These are phyloP conservation scores for Chimonanthus salicifolius DNA, from an alignment of 164 flowering plant genomes.

Conservation along the genomic window DNA sequence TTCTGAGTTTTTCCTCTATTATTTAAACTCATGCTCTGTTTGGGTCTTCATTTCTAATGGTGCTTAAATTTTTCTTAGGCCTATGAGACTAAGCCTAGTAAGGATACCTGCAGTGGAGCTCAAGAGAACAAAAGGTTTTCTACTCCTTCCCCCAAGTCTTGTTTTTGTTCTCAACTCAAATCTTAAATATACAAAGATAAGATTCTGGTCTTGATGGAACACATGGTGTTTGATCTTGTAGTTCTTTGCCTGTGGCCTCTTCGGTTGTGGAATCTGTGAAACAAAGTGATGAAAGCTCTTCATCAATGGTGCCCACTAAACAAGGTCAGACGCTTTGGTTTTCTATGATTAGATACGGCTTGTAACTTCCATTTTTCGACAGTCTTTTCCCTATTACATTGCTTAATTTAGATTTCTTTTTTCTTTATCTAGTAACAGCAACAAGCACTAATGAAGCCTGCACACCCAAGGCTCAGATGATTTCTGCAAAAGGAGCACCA, in stretches of 20 bases:
- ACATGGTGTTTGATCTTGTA: neutral
- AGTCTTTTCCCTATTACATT: neutral
- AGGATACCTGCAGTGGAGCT: too few relatives aligned
- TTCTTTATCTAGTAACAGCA: neutral
- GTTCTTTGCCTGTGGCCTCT: neutral
- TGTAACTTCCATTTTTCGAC: neutral
- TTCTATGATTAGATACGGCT: neutral
- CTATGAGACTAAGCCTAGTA: too few relatives aligned
- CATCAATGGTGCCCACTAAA: neutral
- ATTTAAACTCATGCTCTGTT: too few relatives aligned
- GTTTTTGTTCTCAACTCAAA: too few relatives aligned
- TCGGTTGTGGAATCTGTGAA: constrained; percentile 3
- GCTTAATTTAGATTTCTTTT: neutral
- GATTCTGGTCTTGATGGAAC: too few relatives aligned
- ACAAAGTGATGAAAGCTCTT: constrained; percentile 8
- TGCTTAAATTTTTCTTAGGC: too few relatives aligned
- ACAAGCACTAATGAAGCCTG: constrained; percentile 32
- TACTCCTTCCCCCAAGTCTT: too few relatives aligned
- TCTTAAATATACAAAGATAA: too few relatives aligned
- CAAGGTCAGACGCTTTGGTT: neutral
- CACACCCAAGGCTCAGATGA: constrained; percentile 50
- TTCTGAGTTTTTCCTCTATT: too few relatives aligned
- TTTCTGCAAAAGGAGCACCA: constrained; percentile 19
- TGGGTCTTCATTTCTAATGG: too few relatives aligned
- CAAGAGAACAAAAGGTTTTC: too few relatives aligned